Conservation (phyloP, 2,329 filamentous ascomycete species). For the Trichophyton schoenleinii region DNA sequence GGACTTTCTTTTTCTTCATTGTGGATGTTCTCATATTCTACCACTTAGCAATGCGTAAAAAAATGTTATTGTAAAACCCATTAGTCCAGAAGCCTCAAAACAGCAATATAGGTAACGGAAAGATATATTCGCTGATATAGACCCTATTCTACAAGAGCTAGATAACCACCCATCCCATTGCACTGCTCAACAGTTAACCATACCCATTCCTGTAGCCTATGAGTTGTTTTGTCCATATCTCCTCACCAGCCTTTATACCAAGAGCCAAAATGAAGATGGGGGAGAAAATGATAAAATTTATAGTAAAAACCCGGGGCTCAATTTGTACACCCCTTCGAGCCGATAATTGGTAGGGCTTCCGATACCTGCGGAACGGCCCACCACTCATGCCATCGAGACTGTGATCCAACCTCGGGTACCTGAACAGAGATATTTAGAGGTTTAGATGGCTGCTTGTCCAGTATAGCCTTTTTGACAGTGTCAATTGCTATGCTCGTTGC, state of each 20-base stretch:
- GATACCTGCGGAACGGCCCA: conserved; percentile 33
- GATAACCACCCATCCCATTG: not conserved
- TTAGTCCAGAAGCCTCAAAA: too few species aligned
- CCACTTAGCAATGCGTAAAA: too few species aligned
- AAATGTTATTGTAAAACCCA: too few species aligned
- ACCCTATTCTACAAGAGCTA: too few species aligned
- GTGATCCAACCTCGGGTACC: conserved; percentile 28
- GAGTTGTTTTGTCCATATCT: not conserved
- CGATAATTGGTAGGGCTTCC: conserved; percentile 10
- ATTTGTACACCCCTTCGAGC: not conserved
- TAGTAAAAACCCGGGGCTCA: not conserved
- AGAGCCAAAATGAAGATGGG: not conserved
- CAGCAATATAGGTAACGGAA: too few species aligned
- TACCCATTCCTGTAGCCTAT: not conserved
- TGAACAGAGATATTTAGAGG: conserved; percentile 22
- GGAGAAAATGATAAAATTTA: not conserved
- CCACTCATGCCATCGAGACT: conserved; percentile 34
- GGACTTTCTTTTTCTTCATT: not conserved
- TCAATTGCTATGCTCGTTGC: conserved; percentile 53
- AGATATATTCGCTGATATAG: too few species aligned
- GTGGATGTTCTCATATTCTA: not conserved
- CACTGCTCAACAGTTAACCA: not conserved
- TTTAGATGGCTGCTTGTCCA: conserved; percentile 16
- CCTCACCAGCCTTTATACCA: not conserved
- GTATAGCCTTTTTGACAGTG: conserved; percentile 45